These are phyloP conservation scores for Erodium texanum DNA, from an alignment of 441 rosid genomes.

Conservation along the genomic window DNA sequence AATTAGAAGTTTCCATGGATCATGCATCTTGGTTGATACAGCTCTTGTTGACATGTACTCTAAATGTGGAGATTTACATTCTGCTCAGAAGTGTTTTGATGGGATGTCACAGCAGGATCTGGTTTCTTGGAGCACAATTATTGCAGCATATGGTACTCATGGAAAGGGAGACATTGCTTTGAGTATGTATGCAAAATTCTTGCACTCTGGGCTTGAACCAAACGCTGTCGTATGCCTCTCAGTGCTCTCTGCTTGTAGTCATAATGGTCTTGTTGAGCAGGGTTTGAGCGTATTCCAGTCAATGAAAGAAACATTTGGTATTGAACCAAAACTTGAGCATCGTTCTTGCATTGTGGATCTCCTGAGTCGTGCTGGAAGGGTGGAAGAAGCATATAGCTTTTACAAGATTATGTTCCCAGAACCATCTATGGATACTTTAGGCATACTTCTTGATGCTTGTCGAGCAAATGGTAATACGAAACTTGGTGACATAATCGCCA, in stretches of 20 bases:
- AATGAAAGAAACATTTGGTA: constrained; percentile 33
- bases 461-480: constrained; percentile 28
- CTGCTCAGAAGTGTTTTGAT: constrained; percentile 45
- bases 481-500: constrained; percentile 29
- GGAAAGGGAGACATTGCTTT: constrained; percentile 49
- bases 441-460: constrained; percentile 49
- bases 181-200: constrained; percentile 37
- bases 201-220: constrained; percentile 36
- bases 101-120: constrained; percentile 33
- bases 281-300: constrained; percentile 43
- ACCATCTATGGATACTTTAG: constrained; percentile 36
- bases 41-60: constrained; percentile 59
- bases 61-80: constrained; percentile 47
- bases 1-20: constrained; percentile 34
- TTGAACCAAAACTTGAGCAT: constrained; percentile 47
- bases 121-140: constrained; percentile 49
- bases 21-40: constrained; percentile 42
- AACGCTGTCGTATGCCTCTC: constrained; percentile 47
- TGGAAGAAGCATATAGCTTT: constrained; percentile 45
- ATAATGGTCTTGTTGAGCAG: constrained; percentile 39
- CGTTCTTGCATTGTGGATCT: constrained; percentile 53
- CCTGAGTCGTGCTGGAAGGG: constrained; percentile 45
- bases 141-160: constrained; percentile 49
- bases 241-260: constrained; percentile 49
- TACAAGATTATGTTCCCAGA: constrained; percentile 33